Base-by-base conservation (phyloP, 768 basidiomycete genomes). In the Russula earlei region DNA sequence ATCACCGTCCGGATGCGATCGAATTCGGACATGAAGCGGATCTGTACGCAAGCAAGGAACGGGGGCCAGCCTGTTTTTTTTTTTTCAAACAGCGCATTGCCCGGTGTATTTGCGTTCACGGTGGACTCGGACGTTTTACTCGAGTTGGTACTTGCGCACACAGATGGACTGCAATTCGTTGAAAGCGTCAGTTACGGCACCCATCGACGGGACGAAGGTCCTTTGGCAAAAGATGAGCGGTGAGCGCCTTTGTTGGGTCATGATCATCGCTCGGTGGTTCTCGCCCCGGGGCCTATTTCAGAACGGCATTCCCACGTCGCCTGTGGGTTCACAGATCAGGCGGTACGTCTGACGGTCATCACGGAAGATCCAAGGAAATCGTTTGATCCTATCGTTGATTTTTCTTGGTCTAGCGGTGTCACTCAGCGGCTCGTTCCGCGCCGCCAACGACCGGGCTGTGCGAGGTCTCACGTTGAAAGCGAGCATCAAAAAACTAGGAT, bases 391-490 rank as follows among this genome's bases (percentile, higher is more conserved):
- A 24, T 17, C 47, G 12, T 37, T 19, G 17, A 41, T 36, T n/a
- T 34, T 27, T 27, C 20, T 11, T 56, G 82, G 75, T 82, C 56
- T 81, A 80, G 4, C 79, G 81, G 58, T 71, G 72, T 54, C 66
- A 65, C 11, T 74, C 62, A 81, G 81, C n/a, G 82, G 83, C 12
- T 77, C 78, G 3, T 85, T 83, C 65, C 84, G 83, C 59, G 59
- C 68, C 6, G 84, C 84, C 15, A n/a, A 75, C 66, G 40, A 72
- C 70, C 24, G 77, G 76, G 24, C 65, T 81, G 33, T 87, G 11
- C 76, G 80, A 61, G 80, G 83, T 58, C 70, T 87, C 49, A 85
- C 86, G 83, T 78, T 76, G 29, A 86, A 87, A 62, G 74, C 44
- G 73, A 80, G 27, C 72, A 83, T 60, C 69, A 47, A 78, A 38